Conservation (phyloP, 768 basidiomycete genomes). For the Auricularia sp. region DNA sequence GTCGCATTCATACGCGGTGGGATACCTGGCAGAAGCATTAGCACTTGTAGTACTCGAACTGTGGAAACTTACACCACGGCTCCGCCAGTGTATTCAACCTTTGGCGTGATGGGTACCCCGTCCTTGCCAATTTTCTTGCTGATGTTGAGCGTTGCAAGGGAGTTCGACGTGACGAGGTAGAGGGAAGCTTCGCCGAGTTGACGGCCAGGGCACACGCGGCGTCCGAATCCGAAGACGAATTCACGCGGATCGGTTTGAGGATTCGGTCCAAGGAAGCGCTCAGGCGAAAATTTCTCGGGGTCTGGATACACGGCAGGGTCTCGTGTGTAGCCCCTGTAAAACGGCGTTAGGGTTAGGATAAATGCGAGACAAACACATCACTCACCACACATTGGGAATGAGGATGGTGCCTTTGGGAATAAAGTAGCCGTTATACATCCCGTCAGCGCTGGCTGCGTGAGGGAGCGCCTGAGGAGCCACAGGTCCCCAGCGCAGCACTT, state of each 20-base stretch:
- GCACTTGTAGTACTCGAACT: too few relatives aligned
- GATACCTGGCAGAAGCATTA: not conserved
- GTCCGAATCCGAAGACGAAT: not conserved
- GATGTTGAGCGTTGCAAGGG: not conserved
- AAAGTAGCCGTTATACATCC: conserved; percentile 32
- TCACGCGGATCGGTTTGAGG: not conserved
- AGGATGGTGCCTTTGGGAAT: conserved; percentile 43
- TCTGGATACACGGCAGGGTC: conserved; percentile 12
- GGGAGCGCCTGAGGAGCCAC: conserved; percentile 30
- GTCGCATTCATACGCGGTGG: not conserved
- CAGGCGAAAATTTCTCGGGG: conserved; percentile 22
- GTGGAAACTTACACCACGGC: not conserved
- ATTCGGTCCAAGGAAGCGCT: conserved; percentile 18
- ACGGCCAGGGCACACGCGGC: not conserved
- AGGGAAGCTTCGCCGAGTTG: not conserved
- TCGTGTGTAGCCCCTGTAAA: not conserved
- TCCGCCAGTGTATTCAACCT: not conserved
- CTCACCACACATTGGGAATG: conserved; percentile 38
- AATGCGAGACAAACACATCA: not conserved
- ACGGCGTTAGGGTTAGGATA: not conserved
- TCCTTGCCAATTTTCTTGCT: not conserved
- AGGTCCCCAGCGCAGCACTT: conserved; percentile 16
- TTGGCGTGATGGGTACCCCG: not conserved
- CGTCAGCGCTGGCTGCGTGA: conserved; percentile 37
- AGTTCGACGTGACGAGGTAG: not conserved